These are phyloP conservation scores for Vigna mungo DNA, from an alignment of 306 rosid species.

Conservation along the genomic window DNA sequence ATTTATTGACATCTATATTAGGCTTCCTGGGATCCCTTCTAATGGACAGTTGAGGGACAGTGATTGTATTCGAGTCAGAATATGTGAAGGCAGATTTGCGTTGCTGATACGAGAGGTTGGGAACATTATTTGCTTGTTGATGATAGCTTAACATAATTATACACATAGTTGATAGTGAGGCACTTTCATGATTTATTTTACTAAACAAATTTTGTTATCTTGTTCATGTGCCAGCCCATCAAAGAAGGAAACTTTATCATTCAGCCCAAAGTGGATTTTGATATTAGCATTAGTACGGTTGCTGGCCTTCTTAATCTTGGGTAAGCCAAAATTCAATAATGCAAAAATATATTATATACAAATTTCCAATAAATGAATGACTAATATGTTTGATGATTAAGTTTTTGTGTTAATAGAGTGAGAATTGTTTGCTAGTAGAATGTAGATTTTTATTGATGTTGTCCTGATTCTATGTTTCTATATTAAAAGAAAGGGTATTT, in stretches of 20 bases:
- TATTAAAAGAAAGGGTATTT: background rate
- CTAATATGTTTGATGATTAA: constrained; percentile 22
- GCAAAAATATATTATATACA: constrained; percentile 13
- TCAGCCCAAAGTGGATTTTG: constrained; percentile 99
- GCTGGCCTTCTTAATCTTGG: constrained; percentile 99
- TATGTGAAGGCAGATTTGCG: constrained; percentile 99
- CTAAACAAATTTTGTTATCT: constrained; percentile 24
- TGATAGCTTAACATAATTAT: constrained; percentile 9
- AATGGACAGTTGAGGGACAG: constrained; percentile 90
- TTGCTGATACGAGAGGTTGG: constrained; percentile 92
- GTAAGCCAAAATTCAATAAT: constrained; percentile 59
- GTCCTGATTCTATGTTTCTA: constrained; percentile 10
- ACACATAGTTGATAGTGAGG: background rate
- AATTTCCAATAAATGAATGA: constrained; percentile 27
- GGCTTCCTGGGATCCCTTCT: constrained; percentile 89
- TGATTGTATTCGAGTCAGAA: constrained; percentile 95
- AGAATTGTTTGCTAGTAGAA: constrained; percentile 12
- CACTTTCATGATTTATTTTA: constrained; percentile 38
- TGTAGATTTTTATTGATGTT: constrained; percentile 4
- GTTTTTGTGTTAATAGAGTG: constrained; percentile 30
- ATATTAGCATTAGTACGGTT: constrained; percentile 91
- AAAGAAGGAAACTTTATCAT: constrained; percentile 97
- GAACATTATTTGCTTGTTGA: constrained; percentile 33
- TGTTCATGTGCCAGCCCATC: constrained; percentile 74
- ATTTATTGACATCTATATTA: constrained; percentile 90